Conservation (phyloP, 495 filamentous ascomycete genomes). For the Tuber magnatum region DNA sequence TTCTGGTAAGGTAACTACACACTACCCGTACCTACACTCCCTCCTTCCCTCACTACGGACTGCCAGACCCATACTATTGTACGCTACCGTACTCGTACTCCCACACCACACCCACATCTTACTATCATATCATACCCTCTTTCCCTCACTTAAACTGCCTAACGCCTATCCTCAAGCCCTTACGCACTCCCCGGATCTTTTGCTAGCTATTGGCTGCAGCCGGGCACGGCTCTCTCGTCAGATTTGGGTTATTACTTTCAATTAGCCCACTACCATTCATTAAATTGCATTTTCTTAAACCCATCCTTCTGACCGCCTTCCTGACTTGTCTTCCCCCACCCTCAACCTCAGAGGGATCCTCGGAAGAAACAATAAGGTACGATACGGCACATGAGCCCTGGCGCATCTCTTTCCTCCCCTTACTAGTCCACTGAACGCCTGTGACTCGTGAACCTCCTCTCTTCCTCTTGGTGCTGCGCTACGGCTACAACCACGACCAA, state of each 20-base stretch:
- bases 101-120: background rate
- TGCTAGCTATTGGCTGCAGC: background rate
- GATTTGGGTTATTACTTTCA: background rate
- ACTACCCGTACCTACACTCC: background rate
- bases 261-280: background rate
- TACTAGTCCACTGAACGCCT: background rate
- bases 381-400: background rate
- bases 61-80: background rate
- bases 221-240: background rate
- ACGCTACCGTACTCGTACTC: background rate
- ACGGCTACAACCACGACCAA: background rate
- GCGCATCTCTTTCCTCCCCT: background rate
- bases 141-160: background rate
- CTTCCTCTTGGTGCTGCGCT: background rate
- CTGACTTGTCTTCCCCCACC: background rate
- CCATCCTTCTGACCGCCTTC: background rate
- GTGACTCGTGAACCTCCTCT: background rate
- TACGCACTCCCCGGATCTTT: background rate
- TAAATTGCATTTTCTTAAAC: background rate
- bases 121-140: background rate
- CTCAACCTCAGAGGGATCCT: background rate
- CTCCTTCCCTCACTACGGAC: background rate
- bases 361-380: background rate
- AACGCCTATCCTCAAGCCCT: background rate
- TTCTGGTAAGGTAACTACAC: background rate